These are phyloP conservation scores for Larix kaempferi DNA, from an alignment of 75 land plant genomes.

Conservation along the genomic window DNA sequence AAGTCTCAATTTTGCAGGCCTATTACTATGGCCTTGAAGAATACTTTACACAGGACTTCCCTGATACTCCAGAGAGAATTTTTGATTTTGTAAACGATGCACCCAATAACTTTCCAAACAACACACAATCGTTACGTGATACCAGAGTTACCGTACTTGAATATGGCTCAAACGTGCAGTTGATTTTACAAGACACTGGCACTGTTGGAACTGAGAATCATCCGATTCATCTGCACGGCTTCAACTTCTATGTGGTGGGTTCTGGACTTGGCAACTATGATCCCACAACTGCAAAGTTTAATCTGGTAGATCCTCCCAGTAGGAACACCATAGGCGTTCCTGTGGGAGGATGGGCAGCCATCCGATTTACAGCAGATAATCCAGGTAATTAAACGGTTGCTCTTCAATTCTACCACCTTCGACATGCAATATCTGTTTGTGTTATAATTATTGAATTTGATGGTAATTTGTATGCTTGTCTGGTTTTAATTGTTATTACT, in stretches of 20 bases:
- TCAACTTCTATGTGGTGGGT: slow-evolving; percentile 30
- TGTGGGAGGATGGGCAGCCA: slow-evolving; percentile 25
- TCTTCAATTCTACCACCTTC: not conserved
- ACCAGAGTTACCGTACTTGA: slow-evolving; percentile 12
- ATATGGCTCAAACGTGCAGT: slow-evolving; percentile 16
- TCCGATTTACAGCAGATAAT: slow-evolving; percentile 36
- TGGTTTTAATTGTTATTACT: not conserved
- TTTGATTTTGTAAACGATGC: not conserved
- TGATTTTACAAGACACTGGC: slow-evolving; percentile 31
- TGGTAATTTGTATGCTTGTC: not conserved
- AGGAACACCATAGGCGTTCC: slow-evolving; percentile 23
- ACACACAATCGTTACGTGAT: not conserved
- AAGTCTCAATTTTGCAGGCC: slow-evolving; percentile 42
- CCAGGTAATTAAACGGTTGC: slow-evolving; percentile 17
- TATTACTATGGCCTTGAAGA: slow-evolving; percentile 23
- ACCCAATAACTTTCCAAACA: not conserved
- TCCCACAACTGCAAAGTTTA: slow-evolving; percentile 12
- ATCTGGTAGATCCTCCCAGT: slow-evolving; percentile 31
- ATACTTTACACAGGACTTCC: slow-evolving; percentile 22
- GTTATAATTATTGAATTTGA: no score
- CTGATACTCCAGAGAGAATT: not conserved
- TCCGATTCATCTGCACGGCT: slow-evolving; percentile 37
- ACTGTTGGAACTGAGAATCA: slow-evolving; percentile 18
- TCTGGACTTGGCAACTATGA: slow-evolving; percentile 31
- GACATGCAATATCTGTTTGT: not conserved